These are phyloP conservation scores for Melampsora americana DNA, from an alignment of 1,284 basidiomycete genomes.

Conservation along the genomic window DNA sequence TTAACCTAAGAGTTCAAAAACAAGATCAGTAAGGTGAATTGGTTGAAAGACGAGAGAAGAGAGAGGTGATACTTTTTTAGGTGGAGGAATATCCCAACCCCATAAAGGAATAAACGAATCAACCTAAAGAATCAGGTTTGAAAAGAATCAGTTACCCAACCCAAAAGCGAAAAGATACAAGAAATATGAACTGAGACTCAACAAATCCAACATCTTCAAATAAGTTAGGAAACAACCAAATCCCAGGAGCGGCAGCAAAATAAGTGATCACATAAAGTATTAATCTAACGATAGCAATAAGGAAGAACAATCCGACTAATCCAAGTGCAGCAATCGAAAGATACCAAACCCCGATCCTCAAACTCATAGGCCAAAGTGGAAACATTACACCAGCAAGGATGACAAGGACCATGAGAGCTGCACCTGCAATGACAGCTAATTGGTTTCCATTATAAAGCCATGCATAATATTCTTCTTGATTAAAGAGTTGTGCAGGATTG, in stretches of 20 bases:
- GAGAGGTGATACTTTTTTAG: conserved; percentile 61
- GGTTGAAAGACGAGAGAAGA: background rate
- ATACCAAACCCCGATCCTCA: conserved; percentile 97
- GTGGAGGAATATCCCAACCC: conserved; percentile 88
- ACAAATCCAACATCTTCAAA: conserved; percentile 99
- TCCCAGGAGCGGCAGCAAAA: conserved; percentile 78
- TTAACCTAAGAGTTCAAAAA: conserved; percentile 15
- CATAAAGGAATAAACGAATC: conserved; percentile 96
- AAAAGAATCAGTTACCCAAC: too few species aligned
- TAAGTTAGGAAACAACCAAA: conserved; percentile 98
- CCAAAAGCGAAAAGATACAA: background rate
- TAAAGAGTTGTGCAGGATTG: conserved; percentile 73
- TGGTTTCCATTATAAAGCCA: conserved; percentile 97
- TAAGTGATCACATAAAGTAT: conserved; percentile 94
- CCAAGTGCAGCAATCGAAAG: conserved; percentile 82
- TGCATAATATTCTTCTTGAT: conserved; percentile 76
- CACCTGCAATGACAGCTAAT: conserved; percentile 88
- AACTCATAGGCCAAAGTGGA: conserved; percentile 89
- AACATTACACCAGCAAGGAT: conserved; percentile 99
- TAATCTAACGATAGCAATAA: conserved; percentile 80
- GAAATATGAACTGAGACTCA: conserved; percentile 55
- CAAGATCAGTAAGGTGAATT: background rate
- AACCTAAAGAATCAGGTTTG: conserved; percentile 61
- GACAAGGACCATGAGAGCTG: conserved; percentile 82
- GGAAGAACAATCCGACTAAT: conserved; percentile 86